Evolutionary conservation across 1,139 yeast genomes (phyloP).

Genomic region (Hanseniaspora sp.): DNA sequence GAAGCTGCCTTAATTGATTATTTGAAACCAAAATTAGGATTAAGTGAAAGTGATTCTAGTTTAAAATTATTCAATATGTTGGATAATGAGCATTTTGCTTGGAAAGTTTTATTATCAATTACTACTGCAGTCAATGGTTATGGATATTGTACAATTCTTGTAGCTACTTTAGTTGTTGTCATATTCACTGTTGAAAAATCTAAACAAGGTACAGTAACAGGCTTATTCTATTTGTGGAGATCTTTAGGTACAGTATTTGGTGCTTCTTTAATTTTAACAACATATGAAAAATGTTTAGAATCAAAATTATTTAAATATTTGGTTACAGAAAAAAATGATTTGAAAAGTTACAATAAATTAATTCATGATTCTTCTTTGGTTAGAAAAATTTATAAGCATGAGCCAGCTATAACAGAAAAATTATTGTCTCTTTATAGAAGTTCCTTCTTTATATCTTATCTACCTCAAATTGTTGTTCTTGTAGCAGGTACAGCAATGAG

Average conservation of each 20-base stretch:
- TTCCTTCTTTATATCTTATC: conserved; percentile 25
- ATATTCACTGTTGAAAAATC: conserved; percentile 28
- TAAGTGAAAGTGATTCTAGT: conserved; percentile 10
- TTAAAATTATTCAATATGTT: conserved; percentile 15
- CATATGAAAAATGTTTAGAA: conserved; percentile 30
- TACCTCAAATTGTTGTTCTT: conserved; percentile 24
- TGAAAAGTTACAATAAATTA: conserved; percentile 24
- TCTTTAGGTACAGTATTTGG: conserved; percentile 41
- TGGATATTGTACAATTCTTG: conserved; percentile 27
- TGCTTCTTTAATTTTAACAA: conserved; percentile 35
- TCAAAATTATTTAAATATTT: conserved; percentile 28
- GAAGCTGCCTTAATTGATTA: conserved; percentile 15
- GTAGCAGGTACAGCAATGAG: conserved; percentile 19
- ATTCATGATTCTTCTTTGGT: conserved; percentile 30
- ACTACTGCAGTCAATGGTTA: conserved; percentile 22
- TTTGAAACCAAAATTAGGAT: conserved; percentile 20
- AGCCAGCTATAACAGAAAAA: conserved; percentile 18
- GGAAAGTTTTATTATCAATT: conserved; percentile 24
- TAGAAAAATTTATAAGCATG: conserved; percentile 28
- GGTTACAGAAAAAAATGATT: conserved; percentile 24
- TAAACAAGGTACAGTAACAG: conserved; percentile 31
- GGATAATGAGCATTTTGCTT: conserved; percentile 16
- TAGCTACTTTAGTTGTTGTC: conserved; percentile 28
- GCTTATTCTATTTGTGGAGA: conserved; percentile 37
- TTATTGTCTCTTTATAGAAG: conserved; percentile 25